Percentiles rank a stretch among this genome's conserved stretches.
Evolutionary conservation across 2,329 filamentous ascomycete genomes (phyloP).

Genomic region (Penicillium italicum): DNA sequence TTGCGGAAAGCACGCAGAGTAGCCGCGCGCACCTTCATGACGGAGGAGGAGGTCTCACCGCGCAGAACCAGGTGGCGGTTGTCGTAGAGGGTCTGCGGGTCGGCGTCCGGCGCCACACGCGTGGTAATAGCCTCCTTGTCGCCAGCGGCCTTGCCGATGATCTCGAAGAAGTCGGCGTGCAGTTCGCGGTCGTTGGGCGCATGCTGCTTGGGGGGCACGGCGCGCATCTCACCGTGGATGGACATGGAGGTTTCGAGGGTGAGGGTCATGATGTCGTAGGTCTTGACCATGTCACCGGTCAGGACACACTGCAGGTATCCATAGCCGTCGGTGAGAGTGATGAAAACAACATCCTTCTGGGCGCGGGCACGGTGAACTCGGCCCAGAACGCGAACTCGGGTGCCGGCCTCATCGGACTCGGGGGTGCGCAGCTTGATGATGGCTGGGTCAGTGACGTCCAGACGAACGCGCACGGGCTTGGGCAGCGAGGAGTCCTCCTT

Average conservation of each 20-base stretch:
- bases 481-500: conserved; percentile 70
- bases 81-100: conserved; percentile 72
- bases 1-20: conserved; percentile 77
- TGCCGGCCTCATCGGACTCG: conserved; percentile 60
- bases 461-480: conserved; percentile 68
- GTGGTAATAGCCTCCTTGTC: conserved; percentile 92
- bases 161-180: conserved; percentile 82
- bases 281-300: conserved; percentile 76
- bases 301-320: conserved; percentile 82
- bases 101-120: conserved; percentile 64
- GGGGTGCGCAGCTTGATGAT: conserved; percentile 54
- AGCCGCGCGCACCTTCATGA: conserved; percentile 81
- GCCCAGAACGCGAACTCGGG: conserved; percentile 74
- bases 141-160: conserved; percentile 74
- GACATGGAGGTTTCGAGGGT: conserved; percentile 83
- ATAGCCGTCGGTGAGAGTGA: conserved; percentile 81
- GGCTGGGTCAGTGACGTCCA: conserved; percentile 65
- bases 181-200: conserved; percentile 84
- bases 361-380: conserved; percentile 75
- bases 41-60: conserved; percentile 75
- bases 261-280: conserved; percentile 84
- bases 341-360: conserved; percentile 82
- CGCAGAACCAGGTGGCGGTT: conserved; percentile 81
- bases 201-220: conserved; percentile 71
- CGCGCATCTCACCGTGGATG: conserved; percentile 77